Evolutionary conservation across 345 rosid genomes (phyloP).

Genomic region (Brassica juncea): DNA sequence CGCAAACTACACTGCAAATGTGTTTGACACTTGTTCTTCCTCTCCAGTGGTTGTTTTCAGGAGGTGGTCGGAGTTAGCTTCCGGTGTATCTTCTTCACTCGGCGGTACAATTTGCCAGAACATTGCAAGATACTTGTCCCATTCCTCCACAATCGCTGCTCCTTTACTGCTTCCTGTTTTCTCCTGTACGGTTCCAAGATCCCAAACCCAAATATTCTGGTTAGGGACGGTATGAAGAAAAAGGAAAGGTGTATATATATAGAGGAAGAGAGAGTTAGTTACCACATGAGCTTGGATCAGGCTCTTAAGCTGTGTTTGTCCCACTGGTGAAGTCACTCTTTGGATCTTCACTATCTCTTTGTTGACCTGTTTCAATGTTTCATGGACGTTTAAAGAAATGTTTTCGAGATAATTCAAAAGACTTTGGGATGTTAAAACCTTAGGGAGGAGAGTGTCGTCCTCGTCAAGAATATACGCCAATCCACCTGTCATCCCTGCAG

Average conservation of each 20-base stretch:
- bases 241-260: too few species aligned
- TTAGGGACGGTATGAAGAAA: neutral
- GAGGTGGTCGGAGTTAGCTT: slow-evolving; percentile 68
- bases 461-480: slow-evolving; percentile 90
- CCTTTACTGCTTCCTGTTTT: slow-evolving; percentile 94
- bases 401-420: neutral
- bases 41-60: slow-evolving; percentile 55
- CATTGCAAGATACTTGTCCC: slow-evolving; percentile 76
- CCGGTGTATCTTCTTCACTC: slow-evolving; percentile 98
- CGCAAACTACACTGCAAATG: slow-evolving; percentile 10
- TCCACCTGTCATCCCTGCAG: slow-evolving; percentile 99
- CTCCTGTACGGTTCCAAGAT: slow-evolving; percentile 47
- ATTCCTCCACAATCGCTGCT: slow-evolving; percentile 60
- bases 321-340: slow-evolving; percentile 84
- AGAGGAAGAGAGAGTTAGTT: neutral
- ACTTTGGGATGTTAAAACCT: slow-evolving; percentile 50
- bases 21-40: slow-evolving; percentile 37
- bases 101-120: slow-evolving; percentile 99
- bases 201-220: neutral
- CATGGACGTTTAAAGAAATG: neutral
- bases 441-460: slow-evolving; percentile 80
- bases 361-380: slow-evolving; percentile 59
- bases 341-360: slow-evolving; percentile 94
- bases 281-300: slow-evolving; percentile 90
- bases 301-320: slow-evolving; percentile 89